Evolutionary conservation across 1,284 basidiomycete genomes (phyloP), one percentile per base, ranked within the genome.

Genomic region (Irpex lacteus): DNA sequence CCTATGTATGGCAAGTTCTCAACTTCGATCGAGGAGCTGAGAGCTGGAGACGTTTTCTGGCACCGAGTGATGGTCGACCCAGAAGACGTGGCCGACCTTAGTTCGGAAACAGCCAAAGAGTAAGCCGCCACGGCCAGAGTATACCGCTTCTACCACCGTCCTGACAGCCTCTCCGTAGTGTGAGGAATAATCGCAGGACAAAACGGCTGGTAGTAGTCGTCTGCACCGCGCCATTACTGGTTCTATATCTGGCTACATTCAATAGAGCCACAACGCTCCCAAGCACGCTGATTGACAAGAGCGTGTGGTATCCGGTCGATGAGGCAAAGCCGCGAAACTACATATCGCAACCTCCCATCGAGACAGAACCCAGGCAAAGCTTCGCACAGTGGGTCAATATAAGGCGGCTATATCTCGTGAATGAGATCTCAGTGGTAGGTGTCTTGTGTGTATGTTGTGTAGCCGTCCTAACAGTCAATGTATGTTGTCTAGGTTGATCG

Each of bases 311-410:
- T 26, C 54, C 54, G 11, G 54, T 56, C 3, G 54, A 37, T 26
- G 34, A 56, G 15, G 54, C 54, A 8, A 11, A 18, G 13, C 15
- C 26, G 26, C 19, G 8, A n/a, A 5, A 15, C 34, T 56, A 18
- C 9, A 26, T 32, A 11, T 11, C 13, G 1, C 19, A 11, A 5
- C 13, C 18, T 0, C 34, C 54, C 21, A 1, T 56, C 8, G n/a
- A 56, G 34, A 56, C 54, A 18, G 54, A 56, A 26, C 54, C 54
- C 9, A 56, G 19, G 54, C 54, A 56, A 26, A 37, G 4, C 11
- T 56, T 56, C 11, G 54, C 34, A 26, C 54, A 56, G 21, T 56
- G 54, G 54, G 54, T 56, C 21, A 56, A 56, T 18, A 56, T 56
- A 11, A 19, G 54, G 18, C 15, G 54, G 13, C 21, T 32, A 5